Base-by-base conservation (phyloP, 2,329 filamentous ascomycete genomes). In the Lasiodiplodia sp. region DNA sequence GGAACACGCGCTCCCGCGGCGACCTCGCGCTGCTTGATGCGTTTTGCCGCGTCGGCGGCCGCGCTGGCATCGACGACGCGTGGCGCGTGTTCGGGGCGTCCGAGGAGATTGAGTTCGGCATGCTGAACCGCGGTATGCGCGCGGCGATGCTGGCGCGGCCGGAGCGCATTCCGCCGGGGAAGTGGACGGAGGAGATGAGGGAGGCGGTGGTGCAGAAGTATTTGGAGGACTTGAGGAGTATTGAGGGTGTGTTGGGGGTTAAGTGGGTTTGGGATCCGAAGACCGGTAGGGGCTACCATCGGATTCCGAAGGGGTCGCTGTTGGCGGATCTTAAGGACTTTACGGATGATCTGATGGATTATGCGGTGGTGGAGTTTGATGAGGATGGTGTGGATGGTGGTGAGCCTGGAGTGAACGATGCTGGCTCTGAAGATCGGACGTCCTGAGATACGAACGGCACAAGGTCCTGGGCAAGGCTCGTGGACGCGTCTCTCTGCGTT, bases 261-360 rank as follows among this genome's bases (percentile, higher is more conserved):
- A 31, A 67, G 44, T 67, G 65, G 65, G 65, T 67, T 1, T 58
- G 65, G 47, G 65, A 67, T 11, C 44, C 52, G 55, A 2, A 3
- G 16, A 18, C 53, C 7, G 65, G 55, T 11, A 52, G 7, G 2
- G 47, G 65, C 3, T 53, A 40, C 34, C 65, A 67, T 31, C 44
- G 44, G n/a, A 37, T 67, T 4, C 37, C 40, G 16, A 25, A 2
- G 2, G 38, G 31, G 3, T 63, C 58, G 11, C 12, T 49, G 18
- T 18, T 63, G 2, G 16, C 25, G 1, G 34, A n/a, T 8, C 8
- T 21, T 0, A 44, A 25, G 0, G 40, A 63, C 3, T 47, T 47
- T 11, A 11, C 2, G 44, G 44, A 47, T 0, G 44, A 47, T 1
- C 3, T 47, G 2, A 2, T 47, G 44, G 31, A 10, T 10, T 7